These are phyloP conservation scores for Neurospora sp. DNA, from an alignment of 495 filamentous ascomycete genomes.

Conservation along the genomic window DNA sequence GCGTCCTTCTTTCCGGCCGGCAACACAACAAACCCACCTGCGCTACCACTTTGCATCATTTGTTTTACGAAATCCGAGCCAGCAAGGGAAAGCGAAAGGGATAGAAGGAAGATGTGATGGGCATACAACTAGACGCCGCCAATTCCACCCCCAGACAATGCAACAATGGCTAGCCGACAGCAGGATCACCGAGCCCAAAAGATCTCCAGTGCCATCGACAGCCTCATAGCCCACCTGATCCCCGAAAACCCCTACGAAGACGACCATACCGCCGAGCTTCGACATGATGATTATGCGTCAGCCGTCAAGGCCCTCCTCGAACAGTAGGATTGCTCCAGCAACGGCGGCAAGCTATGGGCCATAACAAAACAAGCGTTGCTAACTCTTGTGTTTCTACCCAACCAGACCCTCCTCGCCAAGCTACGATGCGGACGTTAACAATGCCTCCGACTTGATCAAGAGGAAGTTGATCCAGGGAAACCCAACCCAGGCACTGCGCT, in stretches of 20 bases:
- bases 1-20: neutral
- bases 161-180: slow-evolving; percentile 27
- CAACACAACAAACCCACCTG: neutral
- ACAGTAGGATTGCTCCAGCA: slow-evolving; percentile 23
- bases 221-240: slow-evolving; percentile 45
- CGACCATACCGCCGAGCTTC: slow-evolving; percentile 38
- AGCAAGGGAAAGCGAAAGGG: neutral
- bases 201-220: slow-evolving; percentile 45
- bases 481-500: slow-evolving; percentile 76
- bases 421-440: slow-evolving; percentile 57
- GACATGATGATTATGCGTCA: slow-evolving; percentile 42
- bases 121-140: neutral
- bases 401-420: neutral
- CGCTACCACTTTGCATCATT: neutral
- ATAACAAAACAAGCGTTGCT: neutral
- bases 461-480: slow-evolving; percentile 68
- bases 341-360: neutral
- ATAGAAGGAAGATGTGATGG: neutral
- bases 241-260: slow-evolving; percentile 39
- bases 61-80: neutral
- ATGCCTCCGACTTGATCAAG: slow-evolving; percentile 86
- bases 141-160: slow-evolving; percentile 17
- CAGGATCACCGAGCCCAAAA: slow-evolving; percentile 29
- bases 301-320: slow-evolving; percentile 41
- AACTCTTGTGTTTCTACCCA: neutral